phyloP scores from a whole-genome alignment of 805 yeast species.

The Ogataea paradorogensis region DNA sequence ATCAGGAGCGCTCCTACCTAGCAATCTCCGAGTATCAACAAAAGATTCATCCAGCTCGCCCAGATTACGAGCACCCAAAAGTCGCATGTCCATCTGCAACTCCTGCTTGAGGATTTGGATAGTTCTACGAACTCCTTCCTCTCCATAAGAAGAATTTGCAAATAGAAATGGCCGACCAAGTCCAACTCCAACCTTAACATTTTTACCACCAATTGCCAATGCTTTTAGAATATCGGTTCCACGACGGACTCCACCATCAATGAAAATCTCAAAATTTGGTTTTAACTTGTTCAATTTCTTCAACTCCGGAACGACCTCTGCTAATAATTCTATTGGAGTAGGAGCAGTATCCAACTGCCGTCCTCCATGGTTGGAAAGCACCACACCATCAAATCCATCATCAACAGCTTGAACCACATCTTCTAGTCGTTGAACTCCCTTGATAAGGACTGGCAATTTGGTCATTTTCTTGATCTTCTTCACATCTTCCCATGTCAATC shows the following conservation, averaged over 20 bases:
- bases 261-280: conserved; percentile 53
- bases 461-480: conserved; percentile 54
- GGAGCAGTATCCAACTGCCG: conserved; percentile 80
- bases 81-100: conserved; percentile 71
- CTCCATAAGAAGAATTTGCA: conserved; percentile 63
- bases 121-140: conserved; percentile 58
- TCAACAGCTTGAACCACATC: conserved; percentile 75
- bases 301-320: conserved; percentile 60
- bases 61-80: conserved; percentile 66
- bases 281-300: conserved; percentile 42
- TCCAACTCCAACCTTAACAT: conserved; percentile 71
- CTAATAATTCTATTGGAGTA: conserved; percentile 73
- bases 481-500: conserved; percentile 64
- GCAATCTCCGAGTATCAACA: conserved; percentile 49
- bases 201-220: conserved; percentile 64
- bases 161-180: conserved; percentile 65
- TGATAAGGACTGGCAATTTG: conserved; percentile 64
- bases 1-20: conserved; percentile 34
- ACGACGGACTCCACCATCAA: conserved; percentile 70
- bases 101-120: conserved; percentile 66
- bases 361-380: conserved; percentile 87
- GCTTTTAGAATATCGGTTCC: conserved; percentile 69
- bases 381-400: conserved; percentile 73
- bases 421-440: conserved; percentile 82
- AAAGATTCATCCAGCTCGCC: conserved; percentile 56